These are phyloP conservation scores for Ammopiptanthus mongolicus DNA, from an alignment of 306 rosid genomes.

Conservation along the genomic window DNA sequence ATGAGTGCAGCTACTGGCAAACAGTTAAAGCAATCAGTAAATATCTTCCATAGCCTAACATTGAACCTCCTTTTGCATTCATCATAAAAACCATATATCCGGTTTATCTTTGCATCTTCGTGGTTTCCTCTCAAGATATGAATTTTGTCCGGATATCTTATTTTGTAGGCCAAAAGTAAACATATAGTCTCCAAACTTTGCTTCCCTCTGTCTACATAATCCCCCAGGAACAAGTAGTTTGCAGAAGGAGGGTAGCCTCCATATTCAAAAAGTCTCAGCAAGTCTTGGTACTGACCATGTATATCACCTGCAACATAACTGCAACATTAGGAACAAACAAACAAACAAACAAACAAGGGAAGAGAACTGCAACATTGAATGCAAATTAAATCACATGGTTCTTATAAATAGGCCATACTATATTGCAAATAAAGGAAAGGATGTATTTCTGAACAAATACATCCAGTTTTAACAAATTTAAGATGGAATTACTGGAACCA, in stretches of 20 bases:
- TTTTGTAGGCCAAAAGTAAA: slow-evolving; percentile 76
- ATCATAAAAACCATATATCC: slow-evolving; percentile 81
- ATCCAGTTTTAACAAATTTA: not conserved
- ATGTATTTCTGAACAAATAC: not conserved
- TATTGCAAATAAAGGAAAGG: not conserved
- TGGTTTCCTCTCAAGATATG: slow-evolving; percentile 81
- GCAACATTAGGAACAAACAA: slow-evolving; percentile 25
- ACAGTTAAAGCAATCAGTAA: slow-evolving; percentile 77
- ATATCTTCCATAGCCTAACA: slow-evolving; percentile 82
- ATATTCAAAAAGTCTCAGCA: slow-evolving; percentile 62
- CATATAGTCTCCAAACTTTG: slow-evolving; percentile 90
- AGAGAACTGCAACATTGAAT: not conserved
- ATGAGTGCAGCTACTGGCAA: slow-evolving; percentile 84
- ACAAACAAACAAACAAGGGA: slow-evolving; percentile 1
- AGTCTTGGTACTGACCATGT: slow-evolving; percentile 82
- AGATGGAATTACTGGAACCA: not conserved
- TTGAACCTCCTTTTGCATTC: slow-evolving; percentile 89
- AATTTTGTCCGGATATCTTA: slow-evolving; percentile 63
- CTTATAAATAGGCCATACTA: not conserved
- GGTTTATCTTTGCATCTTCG: slow-evolving; percentile 84
- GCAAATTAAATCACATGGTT: not conserved
- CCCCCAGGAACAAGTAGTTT: slow-evolving; percentile 75
- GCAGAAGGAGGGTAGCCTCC: slow-evolving; percentile 82
- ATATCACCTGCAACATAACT: slow-evolving; percentile 63
- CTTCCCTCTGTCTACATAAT: slow-evolving; percentile 87